Evolutionary conservation across 306 rosid species (phyloP).

Genomic region (peach (Prunus persica)): DNA sequence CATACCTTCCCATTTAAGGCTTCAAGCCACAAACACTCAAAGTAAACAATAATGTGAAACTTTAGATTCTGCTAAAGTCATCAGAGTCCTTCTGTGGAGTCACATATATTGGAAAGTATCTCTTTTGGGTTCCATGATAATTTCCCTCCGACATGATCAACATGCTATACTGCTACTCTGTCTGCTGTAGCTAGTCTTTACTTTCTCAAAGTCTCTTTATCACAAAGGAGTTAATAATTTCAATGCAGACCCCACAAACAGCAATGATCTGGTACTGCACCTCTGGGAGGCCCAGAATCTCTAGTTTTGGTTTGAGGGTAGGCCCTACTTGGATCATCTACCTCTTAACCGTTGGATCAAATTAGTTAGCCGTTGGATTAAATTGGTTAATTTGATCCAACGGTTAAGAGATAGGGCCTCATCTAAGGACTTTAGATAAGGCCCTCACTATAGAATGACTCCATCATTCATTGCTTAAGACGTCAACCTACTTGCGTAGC

Average conservation of each 20-base stretch:
- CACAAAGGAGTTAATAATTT: constrained; percentile 45
- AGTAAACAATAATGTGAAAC: constrained; percentile 19
- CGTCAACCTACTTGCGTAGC: background rate
- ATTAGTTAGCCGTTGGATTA: no score
- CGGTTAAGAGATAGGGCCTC: no score
- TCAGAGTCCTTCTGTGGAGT: constrained; percentile 14
- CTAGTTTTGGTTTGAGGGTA: background rate
- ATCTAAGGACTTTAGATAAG: no score
- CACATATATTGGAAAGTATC: constrained; percentile 19
- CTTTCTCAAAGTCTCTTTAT: constrained; percentile 40
- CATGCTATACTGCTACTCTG: constrained; percentile 50
- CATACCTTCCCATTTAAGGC: background rate
- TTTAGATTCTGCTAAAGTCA: constrained; percentile 4
- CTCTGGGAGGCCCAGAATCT: constrained; percentile 1
- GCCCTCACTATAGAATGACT: no score
- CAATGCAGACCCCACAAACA: constrained; percentile 41
- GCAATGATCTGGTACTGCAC: constrained; percentile 12
- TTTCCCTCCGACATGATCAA: constrained; percentile 31
- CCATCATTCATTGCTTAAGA: background rate
- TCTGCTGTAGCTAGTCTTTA: constrained; percentile 29
- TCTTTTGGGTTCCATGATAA: constrained; percentile 40
- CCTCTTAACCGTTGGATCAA: no score
- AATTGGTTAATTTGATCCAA: no score
- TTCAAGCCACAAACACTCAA: background rate
- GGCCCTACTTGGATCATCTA: background rate